Base-by-base conservation (phyloP, 2,329 filamentous ascomycete genomes). In the Rhexocercosporidium sp. region DNA sequence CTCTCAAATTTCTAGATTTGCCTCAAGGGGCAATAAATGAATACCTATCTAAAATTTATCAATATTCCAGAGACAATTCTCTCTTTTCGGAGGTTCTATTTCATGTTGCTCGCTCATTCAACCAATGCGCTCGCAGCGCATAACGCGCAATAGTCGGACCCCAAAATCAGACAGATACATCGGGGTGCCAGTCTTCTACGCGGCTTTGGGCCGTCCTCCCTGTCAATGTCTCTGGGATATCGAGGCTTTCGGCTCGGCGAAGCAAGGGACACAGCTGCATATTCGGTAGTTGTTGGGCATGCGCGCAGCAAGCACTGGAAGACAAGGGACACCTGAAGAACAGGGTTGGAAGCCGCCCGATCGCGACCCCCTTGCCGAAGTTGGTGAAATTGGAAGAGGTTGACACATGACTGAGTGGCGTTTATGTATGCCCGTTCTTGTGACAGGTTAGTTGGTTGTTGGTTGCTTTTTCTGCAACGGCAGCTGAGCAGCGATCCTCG, bases 311-410 rank as follows among this genome's bases (percentile, higher is more conserved):
- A n/a, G n/a, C n/a, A n/a, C n/a, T n/a, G n/a, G n/a, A n/a, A n/a
- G n/a, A n/a, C n/a, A n/a, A n/a, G n/a, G 25, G 20, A 31, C 54
- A 57, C 34, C 54, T 57, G 34, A 57, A 57, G 54, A 57, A 57
- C 14, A 22, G 31, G 31, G 20, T 25, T 4, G 8, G 20, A 25
- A 39, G 3, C n/a, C 54, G 54, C 54, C 54, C 54, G 54, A 57
- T 27, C 34, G 16, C 7, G n/a, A 57, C 3, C n/a, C 34, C 54
- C 31, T 25, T 56, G 31, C 9, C 54, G 16, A 31, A 20, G 31
- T 37, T 22, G n/a, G 53, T 56, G 18, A 6, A 37, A 39, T 56
- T 56, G 20, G 3, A 22, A 51, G 47, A 29, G 47, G 22, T 51
- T 51, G 8, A 14, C 27, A 27, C 49, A 57, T 57, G 54, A 57